Conservation (phyloP, 148 eudicot genomes). For the Vaccinium darrowii region DNA sequence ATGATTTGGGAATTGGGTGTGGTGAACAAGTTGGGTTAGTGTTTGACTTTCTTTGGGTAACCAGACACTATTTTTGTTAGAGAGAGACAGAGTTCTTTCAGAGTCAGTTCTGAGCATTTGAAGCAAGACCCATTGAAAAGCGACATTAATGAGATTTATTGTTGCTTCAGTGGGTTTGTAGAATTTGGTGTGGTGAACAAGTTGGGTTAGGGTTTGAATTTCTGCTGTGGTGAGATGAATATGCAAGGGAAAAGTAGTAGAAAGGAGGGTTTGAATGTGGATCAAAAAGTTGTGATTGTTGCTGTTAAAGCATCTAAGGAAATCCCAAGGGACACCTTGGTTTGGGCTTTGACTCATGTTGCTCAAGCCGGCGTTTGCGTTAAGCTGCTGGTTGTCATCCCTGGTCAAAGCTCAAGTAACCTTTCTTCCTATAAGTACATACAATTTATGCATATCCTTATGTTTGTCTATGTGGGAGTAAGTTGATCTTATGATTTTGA, state of each 20-base stretch:
- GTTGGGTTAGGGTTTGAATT: slow-evolving; percentile 8
- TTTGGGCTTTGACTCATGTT: slow-evolving; percentile 76
- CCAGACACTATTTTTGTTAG: no score
- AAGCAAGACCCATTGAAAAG: not conserved
- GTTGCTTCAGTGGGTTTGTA: not conserved
- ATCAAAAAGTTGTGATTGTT: slow-evolving; percentile 48
- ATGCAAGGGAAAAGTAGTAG: slow-evolving; percentile 31
- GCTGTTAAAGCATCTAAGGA: slow-evolving; percentile 68
- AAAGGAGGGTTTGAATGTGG: slow-evolving; percentile 22
- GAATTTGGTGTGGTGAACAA: slow-evolving; percentile 6
- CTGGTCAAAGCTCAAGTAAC: slow-evolving; percentile 57
- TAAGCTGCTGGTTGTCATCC: slow-evolving; percentile 65
- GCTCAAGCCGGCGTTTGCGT: slow-evolving; percentile 67
- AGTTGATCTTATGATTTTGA: not conserved
- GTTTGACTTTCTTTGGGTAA: slow-evolving; percentile 3
- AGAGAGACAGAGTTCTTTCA: not conserved
- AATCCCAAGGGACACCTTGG: slow-evolving; percentile 56
- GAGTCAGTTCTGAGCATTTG: not conserved
- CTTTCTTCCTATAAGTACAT: not conserved
- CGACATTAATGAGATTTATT: not conserved
- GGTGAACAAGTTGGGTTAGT: not conserved
- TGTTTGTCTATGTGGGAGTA: not conserved
- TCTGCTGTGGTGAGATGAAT: slow-evolving; percentile 32
- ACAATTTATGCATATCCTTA: not conserved
- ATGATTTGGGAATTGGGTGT: slow-evolving; percentile 7